Evolutionary conservation across 192 early-diverging fungal genomes (phyloP).

Genomic region (Physocladia obscura): DNA sequence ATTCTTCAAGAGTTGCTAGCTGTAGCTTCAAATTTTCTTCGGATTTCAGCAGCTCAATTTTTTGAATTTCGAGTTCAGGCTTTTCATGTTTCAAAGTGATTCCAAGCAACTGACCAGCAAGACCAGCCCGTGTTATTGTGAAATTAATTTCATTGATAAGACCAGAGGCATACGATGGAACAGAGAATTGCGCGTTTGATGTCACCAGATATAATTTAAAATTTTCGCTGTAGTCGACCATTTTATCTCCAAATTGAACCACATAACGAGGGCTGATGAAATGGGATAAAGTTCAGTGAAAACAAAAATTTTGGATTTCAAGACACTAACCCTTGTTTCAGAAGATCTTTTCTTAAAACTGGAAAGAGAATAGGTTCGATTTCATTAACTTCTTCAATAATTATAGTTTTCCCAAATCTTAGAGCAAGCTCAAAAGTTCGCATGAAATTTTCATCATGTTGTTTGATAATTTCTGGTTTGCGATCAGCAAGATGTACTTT

Average conservation of each 20-base stretch:
- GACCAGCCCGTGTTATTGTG: conserved; percentile 54
- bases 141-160: conserved; percentile 54
- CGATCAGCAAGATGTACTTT: conserved; percentile 46
- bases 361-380: conserved; percentile 56
- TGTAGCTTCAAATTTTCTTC: conserved; percentile 60
- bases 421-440: conserved; percentile 55
- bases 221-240: conserved; percentile 56
- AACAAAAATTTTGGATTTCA: neutral
- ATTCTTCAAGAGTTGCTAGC: conserved; percentile 52
- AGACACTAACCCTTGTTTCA: conserved; percentile 44
- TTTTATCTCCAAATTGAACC: conserved; percentile 57
- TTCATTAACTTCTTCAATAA: conserved; percentile 50
- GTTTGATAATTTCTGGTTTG: conserved; percentile 57
- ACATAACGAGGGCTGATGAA: conserved; percentile 42
- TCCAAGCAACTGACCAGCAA: conserved; percentile 56
- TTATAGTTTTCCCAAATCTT: conserved; percentile 61
- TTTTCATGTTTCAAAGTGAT: conserved; percentile 57
- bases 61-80: conserved; percentile 55
- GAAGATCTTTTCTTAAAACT: conserved; percentile 46
- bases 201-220: conserved; percentile 57
- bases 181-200: conserved; percentile 30
- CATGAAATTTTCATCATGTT: conserved; percentile 55
- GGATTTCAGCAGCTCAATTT: conserved; percentile 48
- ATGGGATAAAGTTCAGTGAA: too few species aligned
- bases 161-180: conserved; percentile 44